Base-by-base conservation (phyloP, 2,329 filamentous ascomycete genomes). In the Colletotrichum musae region DNA sequence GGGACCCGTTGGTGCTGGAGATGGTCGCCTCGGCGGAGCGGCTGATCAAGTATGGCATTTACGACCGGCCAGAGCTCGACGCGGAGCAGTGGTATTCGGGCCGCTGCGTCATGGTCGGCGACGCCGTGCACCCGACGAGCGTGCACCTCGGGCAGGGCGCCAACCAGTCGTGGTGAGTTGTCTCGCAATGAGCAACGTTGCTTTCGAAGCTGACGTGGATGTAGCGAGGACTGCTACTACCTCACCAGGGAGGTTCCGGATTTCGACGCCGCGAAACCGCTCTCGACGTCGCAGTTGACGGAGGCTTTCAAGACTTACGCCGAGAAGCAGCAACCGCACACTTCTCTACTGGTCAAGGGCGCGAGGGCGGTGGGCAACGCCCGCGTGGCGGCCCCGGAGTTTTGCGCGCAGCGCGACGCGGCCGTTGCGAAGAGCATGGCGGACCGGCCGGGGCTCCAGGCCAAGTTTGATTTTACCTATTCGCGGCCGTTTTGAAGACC, bases 101-200 rank as follows among this genome's bases (percentile, higher is more conserved):
- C n/a, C 72, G 73, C 6, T 72, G 71, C 41, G 72, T 74, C 24
- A 59, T 75, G 26, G 68, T 73, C 10, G 73, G 73, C 12, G 74
- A 75, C 53, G 73, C 74, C 7, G 74, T 74, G 24, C 74, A 75
- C 65, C 73, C 74, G 1, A 76, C 74, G 1, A 75, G 72, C 43
- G 72, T 74, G 2, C 74, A 76, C 56, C 73, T 76, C 13, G 74
- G 74, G 2, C 74, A 76, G 60, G 74, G 74, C 10, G 73, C 73
- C 6, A 74, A 75, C 13, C 74, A 74, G 26, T 16, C 64, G 2
- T 68, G 62, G 62, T 65, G 6, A 51, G 62, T 43, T 21, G 4
- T 26, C 24, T 6, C 4, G 2, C 13, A 12, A 1, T 6, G 15
- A 6, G 16, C 6, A 43, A 9, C 9, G 3, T 18, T 18, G 15